Percentiles rank a stretch among this genome's conserved stretches.
These are phyloP conservation scores for Lactifluus pinguis DNA, from an alignment of 768 basidiomycete genomes.

Conservation along the genomic window DNA sequence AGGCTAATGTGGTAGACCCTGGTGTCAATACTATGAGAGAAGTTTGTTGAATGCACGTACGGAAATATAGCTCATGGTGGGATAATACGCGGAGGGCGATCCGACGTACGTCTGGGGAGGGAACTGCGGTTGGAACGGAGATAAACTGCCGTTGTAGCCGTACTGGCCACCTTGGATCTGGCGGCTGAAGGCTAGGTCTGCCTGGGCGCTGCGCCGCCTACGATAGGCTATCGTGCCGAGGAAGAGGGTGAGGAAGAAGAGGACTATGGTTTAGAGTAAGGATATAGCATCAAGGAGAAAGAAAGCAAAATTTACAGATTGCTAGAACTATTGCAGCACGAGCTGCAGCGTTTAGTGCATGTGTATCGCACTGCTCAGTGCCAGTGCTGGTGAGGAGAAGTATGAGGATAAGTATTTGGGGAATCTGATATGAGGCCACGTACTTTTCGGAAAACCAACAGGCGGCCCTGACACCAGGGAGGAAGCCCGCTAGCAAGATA, in stretches of 20 bases:
- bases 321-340: background rate
- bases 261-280: background rate
- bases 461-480: slow-evolving; percentile 1
- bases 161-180: background rate
- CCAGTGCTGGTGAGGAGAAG: background rate
- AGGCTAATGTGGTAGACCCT: background rate
- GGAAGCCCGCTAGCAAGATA: background rate
- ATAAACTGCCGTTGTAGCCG: background rate
- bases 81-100: background rate
- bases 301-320: background rate
- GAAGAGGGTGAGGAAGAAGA: background rate
- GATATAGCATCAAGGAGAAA: too few relatives aligned
- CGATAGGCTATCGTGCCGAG: background rate
- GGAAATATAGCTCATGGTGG: background rate
- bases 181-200: background rate
- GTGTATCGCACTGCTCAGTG: background rate
- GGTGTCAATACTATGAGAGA: background rate
- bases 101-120: background rate
- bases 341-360: background rate
- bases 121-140: background rate
- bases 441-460: background rate
- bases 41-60: background rate
- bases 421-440: background rate
- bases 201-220: background rate
- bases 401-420: too few relatives aligned